A percentile compares a stretch with the other conserved stretches of the same genome.
Evolutionary conservation across 1,284 basidiomycete species (phyloP).

Genomic region (Cystobasidium pallidum): DNA sequence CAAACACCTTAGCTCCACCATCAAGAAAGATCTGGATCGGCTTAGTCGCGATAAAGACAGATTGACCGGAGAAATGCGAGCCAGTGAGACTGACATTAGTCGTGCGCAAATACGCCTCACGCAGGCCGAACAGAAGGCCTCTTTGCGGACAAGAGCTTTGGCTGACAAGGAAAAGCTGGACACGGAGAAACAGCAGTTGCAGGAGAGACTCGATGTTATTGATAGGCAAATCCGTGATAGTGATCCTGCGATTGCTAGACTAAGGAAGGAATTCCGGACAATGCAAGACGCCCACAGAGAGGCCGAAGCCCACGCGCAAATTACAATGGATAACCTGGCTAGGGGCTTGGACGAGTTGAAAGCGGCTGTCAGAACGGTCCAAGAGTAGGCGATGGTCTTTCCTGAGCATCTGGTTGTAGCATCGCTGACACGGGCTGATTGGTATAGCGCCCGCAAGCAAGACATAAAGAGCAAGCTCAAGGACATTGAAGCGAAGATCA

Average conservation of each 20-base stretch:
- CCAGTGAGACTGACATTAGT: conserved; percentile 27
- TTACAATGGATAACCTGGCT: conserved; percentile 67
- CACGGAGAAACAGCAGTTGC: conserved; percentile 67
- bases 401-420: not conserved
- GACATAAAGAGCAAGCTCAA: conserved; percentile 68
- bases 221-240: conserved; percentile 60
- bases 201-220: conserved; percentile 67
- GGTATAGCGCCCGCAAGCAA: conserved; percentile 70
- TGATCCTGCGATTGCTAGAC: conserved; percentile 56
- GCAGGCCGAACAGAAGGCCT: conserved; percentile 50
- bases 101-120: conserved; percentile 27
- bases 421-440: not conserved
- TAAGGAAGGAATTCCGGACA: conserved; percentile 38
- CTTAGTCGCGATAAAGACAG: conserved; percentile 12
- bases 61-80: conserved; percentile 20
- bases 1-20: not conserved
- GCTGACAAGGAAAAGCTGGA: conserved; percentile 63
- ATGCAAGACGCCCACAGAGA: conserved; percentile 27
- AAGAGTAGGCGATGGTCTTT: conserved; percentile 61
- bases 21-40: conserved; percentile 35
- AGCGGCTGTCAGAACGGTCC: conserved; percentile 66
- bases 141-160: conserved; percentile 66
- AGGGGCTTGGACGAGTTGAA: conserved; percentile 68
- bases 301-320: conserved; percentile 60
- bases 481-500: conserved; percentile 66